Evolutionary conservation across 805 yeast species (phyloP).

Genomic region (Metschnikowia reukaufii): DNA sequence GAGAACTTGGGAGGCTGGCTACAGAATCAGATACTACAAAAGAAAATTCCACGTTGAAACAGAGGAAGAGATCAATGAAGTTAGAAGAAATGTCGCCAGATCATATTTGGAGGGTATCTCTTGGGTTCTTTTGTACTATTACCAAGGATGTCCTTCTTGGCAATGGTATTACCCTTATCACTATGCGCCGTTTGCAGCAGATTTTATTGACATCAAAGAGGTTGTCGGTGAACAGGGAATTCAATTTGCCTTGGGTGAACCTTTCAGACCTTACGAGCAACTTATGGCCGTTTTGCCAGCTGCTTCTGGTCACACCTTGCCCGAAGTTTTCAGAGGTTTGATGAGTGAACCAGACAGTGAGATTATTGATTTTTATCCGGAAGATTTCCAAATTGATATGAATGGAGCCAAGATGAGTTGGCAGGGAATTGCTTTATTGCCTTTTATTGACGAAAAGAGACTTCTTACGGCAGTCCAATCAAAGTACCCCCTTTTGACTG

Average conservation of each 20-base stretch:
- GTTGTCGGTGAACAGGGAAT: constrained; percentile 48
- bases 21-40: constrained; percentile 74
- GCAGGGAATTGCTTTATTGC: constrained; percentile 90
- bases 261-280: constrained; percentile 90
- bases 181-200: constrained; percentile 96
- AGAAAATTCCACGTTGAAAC: constrained; percentile 64
- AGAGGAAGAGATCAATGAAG: constrained; percentile 52
- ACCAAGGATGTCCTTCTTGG: constrained; percentile 99
- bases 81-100: constrained; percentile 59
- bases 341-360: constrained; percentile 81
- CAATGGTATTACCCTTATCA: constrained; percentile 96
- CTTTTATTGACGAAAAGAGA: constrained; percentile 85
- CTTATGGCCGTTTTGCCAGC: constrained; percentile 95
- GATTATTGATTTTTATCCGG: constrained; percentile 89
- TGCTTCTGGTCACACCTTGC: constrained; percentile 83
- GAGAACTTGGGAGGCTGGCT: constrained; percentile 84
- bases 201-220: constrained; percentile 58
- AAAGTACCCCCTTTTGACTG: constrained; percentile 63
- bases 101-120: constrained; percentile 91
- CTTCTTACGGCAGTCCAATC: constrained; percentile 63
- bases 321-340: constrained; percentile 73
- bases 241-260: constrained; percentile 64
- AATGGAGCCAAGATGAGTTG: constrained; percentile 93
- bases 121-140: constrained; percentile 94
- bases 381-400: constrained; percentile 86